A percentile compares a stretch with the other conserved stretches of the same genome.
These are phyloP conservation scores for Russula sp. DNA, from an alignment of 768 basidiomycete genomes.

Conservation along the genomic window DNA sequence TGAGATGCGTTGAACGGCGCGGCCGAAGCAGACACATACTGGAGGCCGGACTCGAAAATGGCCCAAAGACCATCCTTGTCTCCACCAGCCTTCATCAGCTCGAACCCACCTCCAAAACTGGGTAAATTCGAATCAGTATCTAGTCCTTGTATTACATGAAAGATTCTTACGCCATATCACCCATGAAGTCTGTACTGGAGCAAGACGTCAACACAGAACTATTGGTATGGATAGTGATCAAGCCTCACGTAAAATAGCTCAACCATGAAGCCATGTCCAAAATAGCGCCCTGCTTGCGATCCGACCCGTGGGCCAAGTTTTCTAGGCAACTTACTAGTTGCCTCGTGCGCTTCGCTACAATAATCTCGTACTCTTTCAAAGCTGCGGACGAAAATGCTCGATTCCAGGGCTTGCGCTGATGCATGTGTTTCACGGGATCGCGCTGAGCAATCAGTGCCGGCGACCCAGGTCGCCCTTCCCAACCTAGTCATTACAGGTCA, in stretches of 20 bases:
- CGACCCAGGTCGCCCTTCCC: not conserved
- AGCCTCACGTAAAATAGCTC: conserved; percentile 34
- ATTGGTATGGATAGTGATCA: not conserved
- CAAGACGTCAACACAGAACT: not conserved
- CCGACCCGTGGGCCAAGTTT: conserved; percentile 3
- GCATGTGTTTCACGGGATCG: conserved; percentile 34
- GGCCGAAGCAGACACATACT: not conserved
- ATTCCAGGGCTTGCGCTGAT: conserved; percentile 37
- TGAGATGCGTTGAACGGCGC: not conserved
- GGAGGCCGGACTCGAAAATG: not conserved
- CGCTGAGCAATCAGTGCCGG: conserved; percentile 28
- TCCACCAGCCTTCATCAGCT: conserved; percentile 24
- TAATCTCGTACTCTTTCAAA: conserved; percentile 38
- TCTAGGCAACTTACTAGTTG: conserved; percentile 28
- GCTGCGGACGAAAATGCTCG: conserved; percentile 36
- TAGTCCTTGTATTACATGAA: not conserved
- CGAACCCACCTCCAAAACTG: conserved; percentile 27
- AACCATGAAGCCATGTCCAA: conserved; percentile 32
- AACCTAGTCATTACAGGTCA: conserved; percentile 3
- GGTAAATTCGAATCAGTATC: not conserved
- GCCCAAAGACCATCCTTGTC: conserved; percentile 1
- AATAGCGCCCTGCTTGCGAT: conserved; percentile 14
- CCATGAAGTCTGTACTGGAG: conserved; percentile 40
- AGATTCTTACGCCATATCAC: conserved; percentile 37
- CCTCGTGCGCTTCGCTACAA: conserved; percentile 29